Conservation (phyloP, 2,329 filamentous ascomycete species). For the Achaetomium macrosporum region DNA sequence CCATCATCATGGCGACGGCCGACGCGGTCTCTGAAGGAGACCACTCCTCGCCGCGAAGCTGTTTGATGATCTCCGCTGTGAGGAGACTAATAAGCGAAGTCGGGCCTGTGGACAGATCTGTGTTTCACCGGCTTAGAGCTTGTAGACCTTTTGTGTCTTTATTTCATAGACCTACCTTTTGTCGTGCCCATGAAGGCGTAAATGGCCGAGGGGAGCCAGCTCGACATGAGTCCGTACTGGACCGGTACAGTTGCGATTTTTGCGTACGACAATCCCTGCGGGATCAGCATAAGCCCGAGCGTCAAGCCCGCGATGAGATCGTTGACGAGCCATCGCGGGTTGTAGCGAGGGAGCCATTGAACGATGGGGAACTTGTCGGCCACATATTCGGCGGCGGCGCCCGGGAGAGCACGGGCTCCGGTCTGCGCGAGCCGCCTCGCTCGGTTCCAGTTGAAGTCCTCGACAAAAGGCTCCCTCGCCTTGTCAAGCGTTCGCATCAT, state of each 20-base stretch:
- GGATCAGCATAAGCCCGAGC: constrained; percentile 55
- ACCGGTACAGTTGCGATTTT: constrained; percentile 57
- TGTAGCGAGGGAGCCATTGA: constrained; percentile 58
- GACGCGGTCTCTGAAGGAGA: constrained; percentile 51
- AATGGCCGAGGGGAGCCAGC: constrained; percentile 52
- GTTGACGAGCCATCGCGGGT: constrained; percentile 54
- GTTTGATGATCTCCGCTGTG: constrained; percentile 54
- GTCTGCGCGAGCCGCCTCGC: constrained; percentile 28
- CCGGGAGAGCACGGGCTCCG: constrained; percentile 40
- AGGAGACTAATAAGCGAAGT: constrained; percentile 60
- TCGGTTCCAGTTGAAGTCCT: constrained; percentile 35
- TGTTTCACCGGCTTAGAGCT: neutral
- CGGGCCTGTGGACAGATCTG: constrained; percentile 57
- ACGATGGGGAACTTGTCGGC: constrained; percentile 56
- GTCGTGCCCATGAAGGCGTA: constrained; percentile 58
- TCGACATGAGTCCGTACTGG: constrained; percentile 54
- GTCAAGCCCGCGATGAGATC: constrained; percentile 58
- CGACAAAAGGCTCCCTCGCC: constrained; percentile 31
- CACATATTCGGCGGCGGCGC: constrained; percentile 49
- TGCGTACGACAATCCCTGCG: constrained; percentile 56
- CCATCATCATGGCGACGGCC: constrained; percentile 58
- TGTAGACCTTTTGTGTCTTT: too few species aligned
- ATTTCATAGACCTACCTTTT: constrained; percentile 53
- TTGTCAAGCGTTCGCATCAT: constrained; percentile 24
- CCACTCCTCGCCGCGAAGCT: constrained; percentile 45